These are phyloP conservation scores for Serendipita vermifera DNA, from an alignment of 768 basidiomycete species.

Conservation along the genomic window DNA sequence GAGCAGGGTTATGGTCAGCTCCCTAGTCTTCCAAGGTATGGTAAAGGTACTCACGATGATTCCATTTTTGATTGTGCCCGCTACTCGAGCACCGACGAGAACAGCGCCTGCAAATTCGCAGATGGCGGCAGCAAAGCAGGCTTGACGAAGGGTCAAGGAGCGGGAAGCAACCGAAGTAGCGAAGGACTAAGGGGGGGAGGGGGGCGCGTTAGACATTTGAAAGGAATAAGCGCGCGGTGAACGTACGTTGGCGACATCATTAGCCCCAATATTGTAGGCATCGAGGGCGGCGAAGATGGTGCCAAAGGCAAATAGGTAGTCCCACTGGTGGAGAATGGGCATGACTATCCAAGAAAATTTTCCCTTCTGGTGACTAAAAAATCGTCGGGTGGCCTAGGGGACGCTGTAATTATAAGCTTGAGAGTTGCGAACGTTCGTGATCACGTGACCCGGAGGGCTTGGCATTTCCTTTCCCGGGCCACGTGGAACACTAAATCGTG, in stretches of 20 bases:
- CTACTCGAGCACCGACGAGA: constrained; percentile 25
- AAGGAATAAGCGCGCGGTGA: not conserved
- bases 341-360: too few species aligned
- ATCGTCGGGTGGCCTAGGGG: too few species aligned
- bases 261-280: constrained; percentile 27
- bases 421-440: too few species aligned
- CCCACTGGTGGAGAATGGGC: constrained; percentile 18
- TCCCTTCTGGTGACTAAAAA: too few species aligned
- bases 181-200: constrained; percentile 25
- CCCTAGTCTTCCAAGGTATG: too few species aligned
- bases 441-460: too few species aligned
- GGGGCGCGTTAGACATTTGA: constrained; percentile 1
- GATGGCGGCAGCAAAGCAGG: constrained; percentile 24
- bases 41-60: too few species aligned
- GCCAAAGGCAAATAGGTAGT: constrained; percentile 26
- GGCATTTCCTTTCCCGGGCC: too few species aligned
- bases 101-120: constrained; percentile 29
- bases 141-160: constrained; percentile 28
- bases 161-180: constrained; percentile 28
- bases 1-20: constrained; percentile 21
- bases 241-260: constrained; percentile 14
- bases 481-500: too few species aligned
- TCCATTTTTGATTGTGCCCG: constrained; percentile 31
- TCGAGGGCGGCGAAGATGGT: constrained; percentile 25
- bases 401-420: too few species aligned